A percentile compares a stretch with the other conserved stretches of the same genome.
These are phyloP conservation scores for Blastobotrys chiropterorum DNA, from an alignment of 805 yeast genomes.

Conservation along the genomic window DNA sequence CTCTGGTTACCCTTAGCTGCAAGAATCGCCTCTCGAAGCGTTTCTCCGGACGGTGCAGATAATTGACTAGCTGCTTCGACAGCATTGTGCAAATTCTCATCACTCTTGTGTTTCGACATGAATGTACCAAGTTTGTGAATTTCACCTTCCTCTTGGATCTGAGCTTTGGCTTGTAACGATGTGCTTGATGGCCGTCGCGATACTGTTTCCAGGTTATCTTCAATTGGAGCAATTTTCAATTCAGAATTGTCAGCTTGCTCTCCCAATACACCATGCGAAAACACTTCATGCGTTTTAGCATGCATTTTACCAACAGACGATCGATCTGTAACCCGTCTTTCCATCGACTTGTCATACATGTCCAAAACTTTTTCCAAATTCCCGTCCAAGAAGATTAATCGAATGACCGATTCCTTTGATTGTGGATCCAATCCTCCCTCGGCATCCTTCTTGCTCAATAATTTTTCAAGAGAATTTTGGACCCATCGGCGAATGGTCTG, in stretches of 20 bases:
- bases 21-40: constrained; percentile 37
- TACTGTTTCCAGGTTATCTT: constrained; percentile 10
- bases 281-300: background rate
- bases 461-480: constrained; percentile 46
- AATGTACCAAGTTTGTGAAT: constrained; percentile 81
- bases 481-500: constrained; percentile 36
- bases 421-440: constrained; percentile 48
- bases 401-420: constrained; percentile 69
- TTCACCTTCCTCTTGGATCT: constrained; percentile 90
- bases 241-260: constrained; percentile 13
- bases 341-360: constrained; percentile 12
- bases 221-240: constrained; percentile 20
- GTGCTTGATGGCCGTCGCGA: constrained; percentile 24
- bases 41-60: constrained; percentile 41
- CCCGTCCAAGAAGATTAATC: constrained; percentile 63
- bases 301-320: background rate
- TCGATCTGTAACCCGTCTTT: background rate
- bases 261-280: background rate
- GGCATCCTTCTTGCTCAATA: constrained; percentile 51
- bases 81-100: constrained; percentile 4
- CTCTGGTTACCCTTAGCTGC: constrained; percentile 15
- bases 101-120: constrained; percentile 42
- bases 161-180: constrained; percentile 56
- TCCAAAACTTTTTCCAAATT: constrained; percentile 52
- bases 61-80: background rate